phyloP scores from a whole-genome alignment of 441 rosid genomes.

The Heliophila coronopifolia region DNA sequence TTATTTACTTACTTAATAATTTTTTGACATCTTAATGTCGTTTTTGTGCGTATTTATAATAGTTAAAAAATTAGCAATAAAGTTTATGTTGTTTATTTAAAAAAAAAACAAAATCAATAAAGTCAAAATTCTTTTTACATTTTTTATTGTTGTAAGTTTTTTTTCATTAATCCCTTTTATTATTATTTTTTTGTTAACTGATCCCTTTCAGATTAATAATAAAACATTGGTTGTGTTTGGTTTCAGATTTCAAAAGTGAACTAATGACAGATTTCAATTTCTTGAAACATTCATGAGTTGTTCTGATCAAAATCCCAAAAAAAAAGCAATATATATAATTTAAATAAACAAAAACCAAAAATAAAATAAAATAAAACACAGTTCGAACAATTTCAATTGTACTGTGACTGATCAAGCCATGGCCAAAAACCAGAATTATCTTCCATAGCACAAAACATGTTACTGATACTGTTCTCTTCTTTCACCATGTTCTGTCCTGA shows the following conservation, averaged over 20 bases:
- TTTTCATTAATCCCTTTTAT: too few species aligned
- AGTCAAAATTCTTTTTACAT: too few species aligned
- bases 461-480: constrained; percentile 71
- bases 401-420: constrained; percentile 88
- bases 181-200: too few species aligned
- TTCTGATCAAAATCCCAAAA: constrained; percentile 26
- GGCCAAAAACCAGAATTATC: constrained; percentile 95
- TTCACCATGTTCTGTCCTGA: constrained; percentile 46
- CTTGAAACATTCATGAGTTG: constrained; percentile 17
- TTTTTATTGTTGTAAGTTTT: too few species aligned
- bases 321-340: not conserved
- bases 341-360: not conserved
- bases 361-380: not conserved
- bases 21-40: too few species aligned
- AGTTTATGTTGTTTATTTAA: too few species aligned
- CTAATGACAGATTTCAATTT: constrained; percentile 12
- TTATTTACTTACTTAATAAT: too few species aligned
- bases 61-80: too few species aligned
- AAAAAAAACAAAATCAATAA: too few species aligned
- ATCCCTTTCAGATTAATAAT: too few species aligned
- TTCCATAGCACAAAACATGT: constrained; percentile 81
- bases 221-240: too few species aligned
- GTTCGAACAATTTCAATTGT: constrained; percentile 38
- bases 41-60: too few species aligned
- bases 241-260: constrained; percentile 19